Base-by-base conservation (phyloP, 2,329 filamentous ascomycete species). In the Biscogniauxia sp. region DNA sequence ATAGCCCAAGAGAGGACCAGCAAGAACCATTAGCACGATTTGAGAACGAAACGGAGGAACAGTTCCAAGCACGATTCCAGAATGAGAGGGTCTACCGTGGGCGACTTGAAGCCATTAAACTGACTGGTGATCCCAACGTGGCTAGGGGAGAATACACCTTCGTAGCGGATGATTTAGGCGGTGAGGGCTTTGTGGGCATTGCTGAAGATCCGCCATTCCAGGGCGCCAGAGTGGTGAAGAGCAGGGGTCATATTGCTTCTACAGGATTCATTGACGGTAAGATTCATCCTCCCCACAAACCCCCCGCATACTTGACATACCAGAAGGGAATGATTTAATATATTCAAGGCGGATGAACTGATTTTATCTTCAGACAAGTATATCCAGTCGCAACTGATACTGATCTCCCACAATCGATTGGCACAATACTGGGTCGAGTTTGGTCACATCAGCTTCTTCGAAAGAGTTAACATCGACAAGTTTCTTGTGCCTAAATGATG, bases 61-160 rank as follows among this genome's bases (percentile, higher is more conserved):
- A 75, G n/a, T 85, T 79, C 72, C 69, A 79, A 37, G 67, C 70
- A 41, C 77, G 83, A 19, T 79, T 79, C 54, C 70, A 73, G 1
- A 76, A 81, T 15, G 78, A 79, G 25, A 76, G 78, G 15, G 78
- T 85, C 1, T 86, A 90, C 66, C 80, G 79, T 13, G 92, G 92
- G 4, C 57, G 87, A 1, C 75, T 98, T 3, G 88, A 93, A 73
- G 94, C 90, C 0, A 87, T 97, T 70, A 98, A 98, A 73, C 78
- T 99, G 37, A 98, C 94, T 0, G 94, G 94, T 0, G 94, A 99
- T 70, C 87, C 89, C 0, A 96, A 97, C 66, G 87, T 98, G 15
- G 94, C 94, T 0, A 84, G 93, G 8, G 94, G 93, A 8, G 90
- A 97, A 74, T 86, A 88, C 67, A 92, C 90, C 0, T 97, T 96